Evolutionary conservation across 2,329 filamentous ascomycete species (phyloP), one percentile per base, ranked within the genome.

Genomic region (Alternaria alternata): DNA sequence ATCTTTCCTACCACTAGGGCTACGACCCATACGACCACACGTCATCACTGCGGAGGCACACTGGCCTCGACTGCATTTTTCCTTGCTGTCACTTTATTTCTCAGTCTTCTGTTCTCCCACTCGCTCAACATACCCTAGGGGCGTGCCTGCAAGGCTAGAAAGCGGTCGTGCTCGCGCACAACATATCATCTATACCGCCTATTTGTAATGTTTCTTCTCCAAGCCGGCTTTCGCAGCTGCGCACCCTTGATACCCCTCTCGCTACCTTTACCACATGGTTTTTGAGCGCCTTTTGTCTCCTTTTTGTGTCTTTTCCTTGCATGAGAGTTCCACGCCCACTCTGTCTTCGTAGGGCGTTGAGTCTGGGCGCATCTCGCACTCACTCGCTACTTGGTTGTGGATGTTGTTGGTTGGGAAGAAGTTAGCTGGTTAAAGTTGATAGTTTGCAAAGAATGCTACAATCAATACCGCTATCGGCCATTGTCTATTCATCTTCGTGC

Each of bases 271-370:
- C 54, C 52, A 6, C 7, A 24, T 54, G 22, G 51, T 51, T 18
- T 49, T 47, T 42, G 34, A 42, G 44, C 49, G 28, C 32, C 52
- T 20, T 48, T 63, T 47, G 32, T 54, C 24, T 48, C 28, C 22
- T 43, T 54, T 47, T 47, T 16, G 41, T 53, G 38, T 44, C 16
- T 4, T 49, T 54, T 20, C 18, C 24, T 78, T 79, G 79, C 77
- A 79, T 78, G 75, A 79, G 71, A 78, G 78, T 80, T 77, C 78
- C 78, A 80, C 76, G 79, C 51, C 24, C 47, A 41, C 39, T 36
- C 34, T 36, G 39, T 43, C 9, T 24, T 20, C 12, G 12, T 32
- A 9, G 38, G 39, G 28, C 46, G 51, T 24, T 53, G 38, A 53
- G n/a, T 26, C 28, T 32, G 18, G 38, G 51, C 38, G 38, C 30